Base-by-base conservation (phyloP, 2,329 filamentous ascomycete genomes). In the Cladophialophora exuberans region DNA sequence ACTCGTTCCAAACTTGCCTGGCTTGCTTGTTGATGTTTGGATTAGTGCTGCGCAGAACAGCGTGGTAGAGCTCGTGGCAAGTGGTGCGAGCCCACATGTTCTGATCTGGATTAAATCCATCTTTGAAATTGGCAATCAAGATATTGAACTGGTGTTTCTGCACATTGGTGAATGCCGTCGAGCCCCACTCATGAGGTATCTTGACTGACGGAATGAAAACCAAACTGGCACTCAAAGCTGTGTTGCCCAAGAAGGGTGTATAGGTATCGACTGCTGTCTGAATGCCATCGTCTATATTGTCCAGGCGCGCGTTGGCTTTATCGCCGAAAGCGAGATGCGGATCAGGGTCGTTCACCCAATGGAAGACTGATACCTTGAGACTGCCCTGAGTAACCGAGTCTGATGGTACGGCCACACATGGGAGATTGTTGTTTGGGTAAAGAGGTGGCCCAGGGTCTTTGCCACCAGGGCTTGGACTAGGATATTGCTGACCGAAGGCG, bases 1-100 rank as follows among this genome's bases (percentile, higher is more conserved):
- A 26, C n/a, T 42, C 13, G 38, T 25, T 42, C 38, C 38, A 42
- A 20, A 13, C 2, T 10, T 42, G 9, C 15, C 18, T 6, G 15
- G 18, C 13, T 13, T 22, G 20, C 38, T 18, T n/a, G 7, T 22
- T 22, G n/a, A n/a, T n/a, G 9, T 42, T 13, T 13, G 13, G 10
- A 20, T 42, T 42, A 22, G 38, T 42, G 10, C 38, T 42, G 10
- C 17, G 22, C 38, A 42, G n/a, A 25, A 42, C 38, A 15, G 18
- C 22, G 15, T 42, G 38, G 38, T 42, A 42, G 38, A 42, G 38
- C 17, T 42, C 38, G n/a, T 42, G 38, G 17, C 18, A 18, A 20
- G 38, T 25, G 4, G 38, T 42, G 18, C 38, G 38, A 5, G 38
- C 38, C 38, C 38, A 42, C 20, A n/a, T 26, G 20, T 42, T 25